Evolutionary conservation across 345 rosid species (phyloP).

Genomic region (Brassica rapa): DNA sequence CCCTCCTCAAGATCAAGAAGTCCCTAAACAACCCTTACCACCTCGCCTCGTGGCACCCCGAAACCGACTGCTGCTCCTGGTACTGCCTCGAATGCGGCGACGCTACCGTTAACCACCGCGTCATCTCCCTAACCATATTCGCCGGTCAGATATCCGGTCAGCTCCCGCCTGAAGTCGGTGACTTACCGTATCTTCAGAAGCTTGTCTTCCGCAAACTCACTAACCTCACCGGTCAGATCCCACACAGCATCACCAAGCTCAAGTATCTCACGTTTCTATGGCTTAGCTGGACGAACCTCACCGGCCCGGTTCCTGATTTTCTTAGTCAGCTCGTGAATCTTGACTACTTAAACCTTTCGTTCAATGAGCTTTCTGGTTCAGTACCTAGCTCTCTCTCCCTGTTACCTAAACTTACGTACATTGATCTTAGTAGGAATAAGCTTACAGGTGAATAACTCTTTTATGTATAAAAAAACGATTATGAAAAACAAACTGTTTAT

Average conservation of each 20-base stretch:
- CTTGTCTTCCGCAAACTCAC: not conserved
- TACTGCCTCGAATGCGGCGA: conserved; percentile 53
- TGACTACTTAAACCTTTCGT: not conserved
- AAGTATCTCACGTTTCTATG: not conserved
- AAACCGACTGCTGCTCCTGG: conserved; percentile 77
- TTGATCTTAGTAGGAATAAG: not conserved
- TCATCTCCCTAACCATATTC: conserved; percentile 53
- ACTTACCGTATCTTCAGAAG: conserved; percentile 54
- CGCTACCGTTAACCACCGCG: conserved; percentile 60
- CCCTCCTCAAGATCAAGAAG: conserved; percentile 59
- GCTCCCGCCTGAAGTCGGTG: conserved; percentile 57
- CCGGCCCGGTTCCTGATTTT: not conserved
- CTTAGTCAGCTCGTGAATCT: not conserved
- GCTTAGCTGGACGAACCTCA: not conserved
- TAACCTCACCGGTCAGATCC: not conserved
- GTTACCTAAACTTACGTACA: not conserved
- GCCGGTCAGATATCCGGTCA: conserved; percentile 51
- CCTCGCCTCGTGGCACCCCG: conserved; percentile 59
- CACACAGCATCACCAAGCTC: not conserved
- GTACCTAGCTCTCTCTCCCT: not conserved
- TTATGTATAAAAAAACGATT: too few species aligned
- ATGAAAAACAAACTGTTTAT: too few species aligned
- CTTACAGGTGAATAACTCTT: not conserved
- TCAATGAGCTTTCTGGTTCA: not conserved
- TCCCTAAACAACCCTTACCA: conserved; percentile 60